Evolutionary conservation across 768 basidiomycete species (phyloP).

Genomic region (Strobilomyces confusus): DNA sequence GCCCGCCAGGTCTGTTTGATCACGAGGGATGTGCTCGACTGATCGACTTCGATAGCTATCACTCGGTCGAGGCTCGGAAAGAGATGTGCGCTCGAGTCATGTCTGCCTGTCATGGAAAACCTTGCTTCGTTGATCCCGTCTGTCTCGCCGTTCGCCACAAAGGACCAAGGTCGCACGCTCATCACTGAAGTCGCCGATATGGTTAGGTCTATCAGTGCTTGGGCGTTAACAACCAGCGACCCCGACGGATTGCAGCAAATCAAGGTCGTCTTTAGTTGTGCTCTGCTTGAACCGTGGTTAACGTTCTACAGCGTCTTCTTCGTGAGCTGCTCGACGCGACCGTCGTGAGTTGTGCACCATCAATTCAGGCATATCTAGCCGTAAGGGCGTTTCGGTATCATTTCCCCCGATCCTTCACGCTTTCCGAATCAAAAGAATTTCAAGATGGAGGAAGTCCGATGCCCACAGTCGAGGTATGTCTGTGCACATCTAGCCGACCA

Average conservation of each 20-base stretch:
- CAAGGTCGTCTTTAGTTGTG: conserved; percentile 14
- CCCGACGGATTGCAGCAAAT: conserved; percentile 4
- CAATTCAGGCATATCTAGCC: conserved; percentile 42
- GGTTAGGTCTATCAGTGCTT: conserved; percentile 11
- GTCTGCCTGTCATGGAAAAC: conserved; percentile 17
- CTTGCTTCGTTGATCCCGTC: conserved; percentile 13
- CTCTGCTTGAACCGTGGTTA: neutral
- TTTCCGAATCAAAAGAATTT: conserved; percentile 33
- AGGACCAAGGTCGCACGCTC: conserved; percentile 18
- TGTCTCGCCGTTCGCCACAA: conserved; percentile 11
- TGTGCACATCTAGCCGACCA: neutral
- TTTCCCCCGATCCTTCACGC: conserved; percentile 43
- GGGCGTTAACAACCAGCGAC: conserved; percentile 10
- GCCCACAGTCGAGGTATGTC: conserved; percentile 38
- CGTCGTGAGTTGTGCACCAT: conserved; percentile 33
- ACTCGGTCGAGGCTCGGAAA: conserved; percentile 25
- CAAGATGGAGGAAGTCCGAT: conserved; percentile 39
- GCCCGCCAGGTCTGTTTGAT: conserved; percentile 18
- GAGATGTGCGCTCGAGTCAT: conserved; percentile 18
- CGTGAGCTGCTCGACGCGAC: conserved; percentile 34
- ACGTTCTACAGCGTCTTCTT: conserved; percentile 25
- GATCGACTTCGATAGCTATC: conserved; percentile 18
- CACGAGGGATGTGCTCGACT: neutral
- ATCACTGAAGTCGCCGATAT: conserved; percentile 17
- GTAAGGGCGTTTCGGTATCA: conserved; percentile 41